Percentiles rank a stretch among this genome's conserved stretches.
Conservation (phyloP, 192 early-diverging fungal species). For the Coemansia sp. region DNA sequence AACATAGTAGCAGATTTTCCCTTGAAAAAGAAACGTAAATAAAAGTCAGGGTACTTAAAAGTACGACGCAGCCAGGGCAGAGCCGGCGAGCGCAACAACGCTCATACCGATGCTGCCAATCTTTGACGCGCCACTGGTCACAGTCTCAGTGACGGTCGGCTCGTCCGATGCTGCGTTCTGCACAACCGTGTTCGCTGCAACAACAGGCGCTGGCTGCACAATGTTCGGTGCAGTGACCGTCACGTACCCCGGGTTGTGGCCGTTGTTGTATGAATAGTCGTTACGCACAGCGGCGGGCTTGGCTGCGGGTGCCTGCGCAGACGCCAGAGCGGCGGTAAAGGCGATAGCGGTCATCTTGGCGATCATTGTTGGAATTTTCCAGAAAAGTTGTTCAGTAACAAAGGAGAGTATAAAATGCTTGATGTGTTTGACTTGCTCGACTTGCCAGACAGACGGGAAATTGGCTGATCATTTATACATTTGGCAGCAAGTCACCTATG, state of each 20-base stretch:
- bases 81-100: conserved; percentile 36
- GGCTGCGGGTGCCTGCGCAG: conserved; percentile 12
- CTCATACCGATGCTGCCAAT: conserved; percentile 30
- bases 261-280: neutral
- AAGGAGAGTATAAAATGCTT: neutral
- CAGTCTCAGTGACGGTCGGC: conserved; percentile 33
- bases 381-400: neutral
- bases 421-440: neutral
- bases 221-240: conserved; percentile 43
- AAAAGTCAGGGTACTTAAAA: neutral
- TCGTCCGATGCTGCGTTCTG: conserved; percentile 38
- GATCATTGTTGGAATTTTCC: conserved; percentile 17
- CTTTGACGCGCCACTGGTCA: conserved; percentile 24
- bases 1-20: neutral
- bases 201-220: conserved; percentile 21
- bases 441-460: neutral
- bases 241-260: conserved; percentile 23
- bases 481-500: neutral
- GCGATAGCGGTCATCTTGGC: conserved; percentile 37
- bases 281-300: neutral
- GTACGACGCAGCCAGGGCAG: conserved; percentile 17
- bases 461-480: conserved; percentile 8
- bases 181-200: conserved; percentile 22
- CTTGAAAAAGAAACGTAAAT: neutral
- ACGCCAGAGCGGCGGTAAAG: conserved; percentile 28